These are phyloP conservation scores for Parasitella parasitica DNA, from an alignment of 371 early-diverging fungal genomes.

Conservation along the genomic window DNA sequence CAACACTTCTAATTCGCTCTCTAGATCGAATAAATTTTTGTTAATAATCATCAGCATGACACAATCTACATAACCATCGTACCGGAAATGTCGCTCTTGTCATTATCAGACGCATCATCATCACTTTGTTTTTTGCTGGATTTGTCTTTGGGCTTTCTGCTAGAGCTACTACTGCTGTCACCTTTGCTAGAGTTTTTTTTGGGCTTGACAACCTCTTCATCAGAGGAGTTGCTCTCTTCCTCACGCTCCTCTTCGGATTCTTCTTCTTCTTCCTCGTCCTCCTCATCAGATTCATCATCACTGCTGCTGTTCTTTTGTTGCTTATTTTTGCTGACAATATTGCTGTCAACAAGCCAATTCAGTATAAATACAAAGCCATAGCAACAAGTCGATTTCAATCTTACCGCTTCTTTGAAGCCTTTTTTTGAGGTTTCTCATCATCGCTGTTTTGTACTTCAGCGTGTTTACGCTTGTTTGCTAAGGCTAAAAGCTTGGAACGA, in stretches of 20 bases:
- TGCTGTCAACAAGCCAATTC: neutral
- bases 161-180: neutral
- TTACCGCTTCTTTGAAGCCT: conserved; percentile 1
- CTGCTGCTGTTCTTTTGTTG: neutral
- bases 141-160: neutral
- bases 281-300: neutral
- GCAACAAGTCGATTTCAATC: neutral
- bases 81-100: conserved; percentile 11
- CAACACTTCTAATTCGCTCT: conserved; percentile 59
- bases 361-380: neutral
- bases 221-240: conserved; percentile 9
- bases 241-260: conserved; percentile 15
- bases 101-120: conserved; percentile 16
- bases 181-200: neutral
- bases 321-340: neutral
- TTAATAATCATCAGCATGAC: neutral
- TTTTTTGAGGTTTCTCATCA: neutral
- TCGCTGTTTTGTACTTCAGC: neutral
- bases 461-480: conserved; percentile 18
- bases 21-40: conserved; percentile 24
- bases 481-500: conserved; percentile 15
- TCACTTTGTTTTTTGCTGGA: conserved; percentile 5
- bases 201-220: conserved; percentile 10
- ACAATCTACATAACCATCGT: neutral
- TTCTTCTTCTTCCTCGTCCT: conserved; percentile 14